phyloP scores from a whole-genome alignment of 2,329 filamentous ascomycete species.

The Onygenales sp. region DNA sequence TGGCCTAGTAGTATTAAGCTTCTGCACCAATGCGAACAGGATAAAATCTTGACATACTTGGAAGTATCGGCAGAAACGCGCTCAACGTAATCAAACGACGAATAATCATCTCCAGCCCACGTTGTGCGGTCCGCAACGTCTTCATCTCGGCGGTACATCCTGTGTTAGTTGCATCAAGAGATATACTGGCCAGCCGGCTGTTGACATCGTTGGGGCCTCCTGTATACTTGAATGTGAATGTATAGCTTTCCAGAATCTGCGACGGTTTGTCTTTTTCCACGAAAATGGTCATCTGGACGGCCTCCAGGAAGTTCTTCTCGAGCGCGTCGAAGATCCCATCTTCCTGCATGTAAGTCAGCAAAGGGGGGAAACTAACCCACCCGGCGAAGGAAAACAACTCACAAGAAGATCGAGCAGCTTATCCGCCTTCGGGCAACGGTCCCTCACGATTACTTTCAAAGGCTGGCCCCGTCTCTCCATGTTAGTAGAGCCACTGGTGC shows the following conservation, averaged over 20 bases:
- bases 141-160: conserved; percentile 24
- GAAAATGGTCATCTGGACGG: conserved; percentile 39
- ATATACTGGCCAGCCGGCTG: conserved; percentile 21
- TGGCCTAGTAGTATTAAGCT: conserved; percentile 18
- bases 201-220: conserved; percentile 19
- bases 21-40: neutral
- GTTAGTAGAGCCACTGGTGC: conserved; percentile 2
- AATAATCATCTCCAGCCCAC: conserved; percentile 35
- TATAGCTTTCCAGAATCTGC: conserved; percentile 41
- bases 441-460: conserved; percentile 32
- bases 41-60: conserved; percentile 24
- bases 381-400: conserved; percentile 9
- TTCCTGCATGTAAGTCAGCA: conserved; percentile 28
- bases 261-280: conserved; percentile 26
- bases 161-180: conserved; percentile 14
- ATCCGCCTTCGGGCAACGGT: conserved; percentile 32
- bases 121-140: conserved; percentile 30
- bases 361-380: neutral
- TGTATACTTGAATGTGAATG: conserved; percentile 39
- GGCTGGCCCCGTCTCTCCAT: conserved; percentile 20
- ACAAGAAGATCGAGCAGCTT: conserved; percentile 40
- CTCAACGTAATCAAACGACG: conserved; percentile 30
- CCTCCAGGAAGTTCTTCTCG: conserved; percentile 31
- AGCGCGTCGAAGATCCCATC: conserved; percentile 40
- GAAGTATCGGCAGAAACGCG: conserved; percentile 31